Evolutionary conservation across 1,284 basidiomycete genomes (phyloP), one percentile per base, ranked within the genome.

Genomic region (Erythrobasidium hasegawianum): DNA sequence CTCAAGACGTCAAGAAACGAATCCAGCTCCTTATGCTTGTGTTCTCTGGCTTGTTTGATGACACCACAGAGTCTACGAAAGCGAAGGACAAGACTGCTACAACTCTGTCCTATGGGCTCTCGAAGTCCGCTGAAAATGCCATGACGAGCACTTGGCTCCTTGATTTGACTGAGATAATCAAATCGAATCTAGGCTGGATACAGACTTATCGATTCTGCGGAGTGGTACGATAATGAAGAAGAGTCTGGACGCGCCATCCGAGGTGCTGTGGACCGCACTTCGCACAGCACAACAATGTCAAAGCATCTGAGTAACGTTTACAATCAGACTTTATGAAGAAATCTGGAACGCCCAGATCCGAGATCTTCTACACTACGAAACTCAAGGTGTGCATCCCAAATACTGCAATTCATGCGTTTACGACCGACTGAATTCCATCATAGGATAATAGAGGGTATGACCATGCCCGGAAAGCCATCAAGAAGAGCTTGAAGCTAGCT

Each of bases 331-430:
- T 59, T 4, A 87, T 84, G 50, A 85, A 86, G 71, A 87, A 84
- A 76, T 83, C 82, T 24, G 84, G 85, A 0, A 68, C 81, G 16
- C 84, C 83, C 0, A 82, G 85, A 52, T 72, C 78, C n/a, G 81
- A 84, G 67, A 86, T 84, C 67, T 73, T 88, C 68, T 76, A 81
- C 67, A 83, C 62, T 24, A 59, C 68, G 39, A 68, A 72, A 57
- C 53, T 69, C 26, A 52, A 43, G 68, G 43, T 47, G 43, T 8
- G 43, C 43, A 7, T 14, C 22, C 7, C 43, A 47, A 24, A 7
- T 24, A 5, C 16, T n/a, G n/a, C 7, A 5, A 47, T 47, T 5
- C 5, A 24, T 8, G 43, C 43, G 7, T 24, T 4, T 14, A n/a
- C n/a, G 8, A 5, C 16, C 16, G 43, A 24, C 43, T 16, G 43